These are phyloP conservation scores for Solanum chacoense DNA, from an alignment of 305 asterid genomes.

Conservation along the genomic window DNA sequence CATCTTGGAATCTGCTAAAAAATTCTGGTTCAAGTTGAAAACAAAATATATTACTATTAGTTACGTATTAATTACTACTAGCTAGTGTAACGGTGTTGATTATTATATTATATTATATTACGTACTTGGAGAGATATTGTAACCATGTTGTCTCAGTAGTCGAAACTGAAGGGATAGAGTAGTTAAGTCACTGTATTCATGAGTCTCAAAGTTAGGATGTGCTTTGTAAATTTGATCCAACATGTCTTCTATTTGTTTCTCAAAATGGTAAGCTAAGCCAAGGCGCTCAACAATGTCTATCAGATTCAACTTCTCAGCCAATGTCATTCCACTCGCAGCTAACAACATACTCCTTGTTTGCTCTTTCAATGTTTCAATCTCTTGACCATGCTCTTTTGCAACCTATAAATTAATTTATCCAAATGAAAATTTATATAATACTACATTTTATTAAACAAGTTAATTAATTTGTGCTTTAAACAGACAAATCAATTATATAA, in stretches of 20 bases:
- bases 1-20: background rate
- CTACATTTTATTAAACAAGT: too few species aligned
- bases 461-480: background rate
- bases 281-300: slow-evolving; percentile 2
- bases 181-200: slow-evolving; percentile 2
- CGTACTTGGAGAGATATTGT: slow-evolving; percentile 20
- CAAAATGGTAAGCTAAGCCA: slow-evolving; percentile 7
- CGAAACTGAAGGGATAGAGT: slow-evolving; percentile 18
- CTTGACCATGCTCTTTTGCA: background rate
- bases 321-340: background rate
- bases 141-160: slow-evolving; percentile 31
- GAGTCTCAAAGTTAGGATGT: background rate
- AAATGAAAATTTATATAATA: background rate
- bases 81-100: background rate
- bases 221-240: slow-evolving; percentile 4
- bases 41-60: background rate
- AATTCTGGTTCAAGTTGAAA: background rate
- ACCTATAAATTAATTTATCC: background rate
- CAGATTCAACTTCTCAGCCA: slow-evolving; percentile 6
- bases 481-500: background rate
- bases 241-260: slow-evolving; percentile 22
- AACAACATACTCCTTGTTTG: slow-evolving; percentile 5
- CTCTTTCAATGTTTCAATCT: slow-evolving; percentile 16
- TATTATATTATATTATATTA: too few species aligned
- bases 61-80: background rate